Evolutionary conservation across 2,329 filamentous ascomycete genomes (phyloP).

Genomic region (Diplodia sapinea): DNA sequence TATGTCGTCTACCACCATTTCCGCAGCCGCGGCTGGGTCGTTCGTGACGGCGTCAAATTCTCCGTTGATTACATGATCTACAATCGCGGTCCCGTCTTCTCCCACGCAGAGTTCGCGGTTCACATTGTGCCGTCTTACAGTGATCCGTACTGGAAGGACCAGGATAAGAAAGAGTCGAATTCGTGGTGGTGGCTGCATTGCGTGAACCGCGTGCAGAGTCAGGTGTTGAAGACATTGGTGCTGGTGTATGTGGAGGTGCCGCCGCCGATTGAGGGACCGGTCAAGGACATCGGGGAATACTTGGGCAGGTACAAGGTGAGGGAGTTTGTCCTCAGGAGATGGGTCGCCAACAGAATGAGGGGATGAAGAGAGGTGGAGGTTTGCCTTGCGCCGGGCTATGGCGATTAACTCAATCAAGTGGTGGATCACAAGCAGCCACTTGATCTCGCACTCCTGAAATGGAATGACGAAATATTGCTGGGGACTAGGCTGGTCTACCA

Average conservation of each 20-base stretch:
- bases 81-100: constrained; percentile 88
- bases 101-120: constrained; percentile 91
- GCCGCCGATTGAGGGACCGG: constrained; percentile 59
- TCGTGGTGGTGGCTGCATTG: constrained; percentile 87
- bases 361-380: background rate
- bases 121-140: constrained; percentile 83
- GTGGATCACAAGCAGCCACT: background rate
- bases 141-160: constrained; percentile 71
- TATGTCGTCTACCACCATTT: constrained; percentile 97
- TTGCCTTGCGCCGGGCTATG: background rate
- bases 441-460: background rate
- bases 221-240: constrained; percentile 88
- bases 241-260: constrained; percentile 92
- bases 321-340: constrained; percentile 81
- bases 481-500: background rate
- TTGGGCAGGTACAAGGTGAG: constrained; percentile 75
- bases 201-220: constrained; percentile 84
- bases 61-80: constrained; percentile 95
- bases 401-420: background rate
- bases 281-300: constrained; percentile 60
- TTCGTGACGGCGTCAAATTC: constrained; percentile 91
- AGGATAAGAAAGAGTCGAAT: constrained; percentile 57
- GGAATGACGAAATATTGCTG: background rate
- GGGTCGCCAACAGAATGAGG: constrained; percentile 76
- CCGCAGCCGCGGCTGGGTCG: constrained; percentile 92